A percentile compares a stretch with the other conserved stretches of the same genome.
Evolutionary conservation across 1,284 basidiomycete genomes (phyloP).

Genomic region (Pyrrhoderma lamaoense): DNA sequence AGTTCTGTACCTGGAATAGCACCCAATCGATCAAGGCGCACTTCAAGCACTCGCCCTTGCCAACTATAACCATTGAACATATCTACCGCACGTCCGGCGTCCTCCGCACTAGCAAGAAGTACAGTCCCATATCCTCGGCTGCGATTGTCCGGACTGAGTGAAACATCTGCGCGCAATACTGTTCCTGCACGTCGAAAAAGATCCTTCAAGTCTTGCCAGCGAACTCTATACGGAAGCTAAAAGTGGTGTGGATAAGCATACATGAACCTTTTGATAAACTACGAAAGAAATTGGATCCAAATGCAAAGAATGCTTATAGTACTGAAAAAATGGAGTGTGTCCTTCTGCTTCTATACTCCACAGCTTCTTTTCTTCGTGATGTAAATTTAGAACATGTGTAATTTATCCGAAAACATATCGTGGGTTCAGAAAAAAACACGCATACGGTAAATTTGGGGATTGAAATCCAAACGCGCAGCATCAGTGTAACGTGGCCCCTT

Average conservation of each 20-base stretch:
- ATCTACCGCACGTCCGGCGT: conserved; percentile 83
- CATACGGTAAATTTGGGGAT: too few relatives aligned
- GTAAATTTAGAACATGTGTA: too few relatives aligned
- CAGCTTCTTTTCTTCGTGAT: too few relatives aligned
- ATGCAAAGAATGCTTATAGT: too few relatives aligned
- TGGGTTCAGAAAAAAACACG: too few relatives aligned
- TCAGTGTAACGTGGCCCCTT: too few relatives aligned
- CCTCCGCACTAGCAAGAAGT: conserved; percentile 83
- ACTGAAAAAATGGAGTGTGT: too few relatives aligned
- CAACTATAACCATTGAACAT: conserved; percentile 90
- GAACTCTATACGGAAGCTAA: conserved; percentile 84
- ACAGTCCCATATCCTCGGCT: conserved; percentile 93
- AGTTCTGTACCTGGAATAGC: conserved; percentile 24
- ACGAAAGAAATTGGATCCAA: too few relatives aligned
- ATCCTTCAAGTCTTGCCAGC: conserved; percentile 98
- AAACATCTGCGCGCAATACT: conserved; percentile 91
- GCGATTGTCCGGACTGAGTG: conserved; percentile 86
- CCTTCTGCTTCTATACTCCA: too few relatives aligned
- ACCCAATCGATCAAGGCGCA: conserved; percentile 69
- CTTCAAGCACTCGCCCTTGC: conserved; percentile 87
- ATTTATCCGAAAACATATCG: too few relatives aligned
- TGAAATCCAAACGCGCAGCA: too few relatives aligned
- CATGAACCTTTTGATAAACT: too few relatives aligned
- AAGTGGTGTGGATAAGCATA: conserved; percentile 9
- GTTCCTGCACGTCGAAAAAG: conserved; percentile 93